Evolutionary conservation across 441 rosid species (phyloP), one percentile per base, ranked within the genome.

Genomic region (Eutrema salsugineum): DNA sequence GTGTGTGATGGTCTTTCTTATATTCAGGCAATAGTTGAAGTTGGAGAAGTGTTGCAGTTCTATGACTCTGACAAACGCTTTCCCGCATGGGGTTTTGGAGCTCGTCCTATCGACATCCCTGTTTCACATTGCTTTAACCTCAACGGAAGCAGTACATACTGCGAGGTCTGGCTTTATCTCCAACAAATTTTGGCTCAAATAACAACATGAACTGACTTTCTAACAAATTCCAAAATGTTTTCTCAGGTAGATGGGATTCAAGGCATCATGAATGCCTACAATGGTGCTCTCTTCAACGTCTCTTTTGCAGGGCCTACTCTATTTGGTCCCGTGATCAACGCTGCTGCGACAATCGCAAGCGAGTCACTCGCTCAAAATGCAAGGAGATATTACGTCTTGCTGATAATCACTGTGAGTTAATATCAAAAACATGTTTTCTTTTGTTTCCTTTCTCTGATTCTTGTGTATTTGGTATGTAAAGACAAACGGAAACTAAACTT

Each of bases 41-140:
- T 94, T 60, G 99, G 96, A 77, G 93, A 91, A 66, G 95, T 94
- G 27, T 75, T 94, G 79, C 93, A 94, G 82, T 87, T 87, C 78
- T 94, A 94, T 76, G 97, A 91, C 79, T 40, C 87, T 16, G 97
- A 94, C 78, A 86, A 79, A 81, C 90, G 83, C 71, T 94, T 91
- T 81, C 93, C 97, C 7, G 97, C 97, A 1, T 94, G 99, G 99
- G 97, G 99, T 17, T 94, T 94, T 74, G 99, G 99, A 71, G 99
- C 95, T 62, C 87, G 97, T 62, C 96, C 99, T 54, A 86, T 88
- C 47, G 96, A 88, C 66, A 92, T 93, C 38, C 94, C 97, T 2
- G 96, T 94, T 62, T 91, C 92, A 32, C 99, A 94, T 84, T 90
- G 95, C 81, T 94, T 91, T 81, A 94, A 85, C 86, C 82, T 94